These are phyloP conservation scores for Boletus reticulatus DNA, from an alignment of 768 basidiomycete genomes.

Conservation along the genomic window DNA sequence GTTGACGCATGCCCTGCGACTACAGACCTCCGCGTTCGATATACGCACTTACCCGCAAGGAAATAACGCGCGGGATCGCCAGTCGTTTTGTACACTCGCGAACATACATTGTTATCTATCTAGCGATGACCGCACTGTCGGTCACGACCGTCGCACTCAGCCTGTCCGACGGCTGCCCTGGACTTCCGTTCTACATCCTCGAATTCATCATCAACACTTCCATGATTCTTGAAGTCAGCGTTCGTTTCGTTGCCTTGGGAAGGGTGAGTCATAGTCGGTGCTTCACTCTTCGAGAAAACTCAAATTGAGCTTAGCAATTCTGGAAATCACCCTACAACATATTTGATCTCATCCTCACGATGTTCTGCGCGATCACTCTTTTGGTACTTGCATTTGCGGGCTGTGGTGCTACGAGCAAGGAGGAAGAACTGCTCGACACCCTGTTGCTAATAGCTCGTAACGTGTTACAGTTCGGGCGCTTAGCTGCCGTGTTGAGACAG, in stretches of 20 bases:
- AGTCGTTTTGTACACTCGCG: slow-evolving; percentile 89
- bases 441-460: slow-evolving; percentile 90
- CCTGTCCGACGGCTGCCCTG: slow-evolving; percentile 81
- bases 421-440: slow-evolving; percentile 93
- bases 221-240: slow-evolving; percentile 93
- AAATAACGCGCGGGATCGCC: slow-evolving; percentile 82
- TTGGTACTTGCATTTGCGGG: slow-evolving; percentile 86
- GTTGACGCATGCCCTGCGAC: slow-evolving; percentile 17
- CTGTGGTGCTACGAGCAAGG: slow-evolving; percentile 78
- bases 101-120: slow-evolving; percentile 84
- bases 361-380: slow-evolving; percentile 87
- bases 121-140: slow-evolving; percentile 84
- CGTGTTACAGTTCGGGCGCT: slow-evolving; percentile 85
- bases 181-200: slow-evolving; percentile 82
- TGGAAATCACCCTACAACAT: slow-evolving; percentile 94
- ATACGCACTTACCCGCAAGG: slow-evolving; percentile 78
- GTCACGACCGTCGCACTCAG: slow-evolving; percentile 84
- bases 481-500: slow-evolving; percentile 94
- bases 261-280: slow-evolving; percentile 55
- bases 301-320: slow-evolving; percentile 67
- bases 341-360: slow-evolving; percentile 83
- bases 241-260: slow-evolving; percentile 92
- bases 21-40: slow-evolving; percentile 74
- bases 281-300: background rate
- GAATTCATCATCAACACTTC: slow-evolving; percentile 86